These are phyloP conservation scores for Pestalotiopsis sp. DNA, from an alignment of 2,329 filamentous ascomycete genomes.

Conservation along the genomic window DNA sequence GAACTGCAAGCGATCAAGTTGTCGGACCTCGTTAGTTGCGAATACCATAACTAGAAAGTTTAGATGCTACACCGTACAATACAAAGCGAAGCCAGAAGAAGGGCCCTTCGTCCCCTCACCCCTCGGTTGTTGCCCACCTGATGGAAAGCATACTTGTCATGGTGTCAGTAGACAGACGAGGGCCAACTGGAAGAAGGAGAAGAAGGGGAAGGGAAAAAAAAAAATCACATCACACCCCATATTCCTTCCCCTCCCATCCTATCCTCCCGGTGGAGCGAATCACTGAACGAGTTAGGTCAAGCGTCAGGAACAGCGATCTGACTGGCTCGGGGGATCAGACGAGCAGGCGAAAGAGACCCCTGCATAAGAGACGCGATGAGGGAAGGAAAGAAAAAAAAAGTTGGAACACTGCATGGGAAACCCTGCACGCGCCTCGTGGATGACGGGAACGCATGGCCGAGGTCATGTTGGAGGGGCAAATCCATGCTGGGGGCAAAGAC, in stretches of 20 bases:
- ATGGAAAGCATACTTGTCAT: too few relatives aligned
- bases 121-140: too few relatives aligned
- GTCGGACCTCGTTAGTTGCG: too few relatives aligned
- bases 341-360: not conserved
- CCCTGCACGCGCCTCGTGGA: conserved; percentile 8
- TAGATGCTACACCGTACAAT: too few relatives aligned
- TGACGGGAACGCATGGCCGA: conserved; percentile 2
- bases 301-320: conserved; percentile 9
- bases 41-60: too few relatives aligned
- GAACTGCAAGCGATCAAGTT: too few relatives aligned
- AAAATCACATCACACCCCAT: not conserved
- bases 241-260: not conserved
- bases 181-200: not conserved
- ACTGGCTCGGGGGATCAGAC: conserved; percentile 5
- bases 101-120: too few relatives aligned
- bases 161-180: not conserved
- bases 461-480: not conserved
- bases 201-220: not conserved
- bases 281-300: not conserved
- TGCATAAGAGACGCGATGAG: not conserved
- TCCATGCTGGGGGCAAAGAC: not conserved
- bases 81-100: too few relatives aligned
- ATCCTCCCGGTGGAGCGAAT: not conserved
- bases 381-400: not conserved
- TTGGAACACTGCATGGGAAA: not conserved